Evolutionary conservation across 2,329 filamentous ascomycete species (phyloP), one percentile per base, ranked within the genome.

Genomic region (Davidsoniella virescens): DNA sequence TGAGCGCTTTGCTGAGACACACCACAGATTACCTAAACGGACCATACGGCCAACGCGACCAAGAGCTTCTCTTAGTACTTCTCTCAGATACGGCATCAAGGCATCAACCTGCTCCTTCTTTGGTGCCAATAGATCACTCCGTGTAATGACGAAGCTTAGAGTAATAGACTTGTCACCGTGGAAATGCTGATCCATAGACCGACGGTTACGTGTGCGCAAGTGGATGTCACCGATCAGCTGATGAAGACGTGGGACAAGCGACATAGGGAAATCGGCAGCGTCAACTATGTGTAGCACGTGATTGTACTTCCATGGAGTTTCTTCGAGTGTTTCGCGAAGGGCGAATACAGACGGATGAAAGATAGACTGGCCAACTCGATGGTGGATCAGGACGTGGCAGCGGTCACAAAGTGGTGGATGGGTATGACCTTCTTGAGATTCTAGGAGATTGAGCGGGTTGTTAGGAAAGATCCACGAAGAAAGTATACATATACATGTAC

Each of bases 241-340:
- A 54, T 83, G 76, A 8, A 98, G 75, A 42, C 80, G 77, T 1
- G 87, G 85, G 3, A 96, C 71, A 12, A 98, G 67, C 1, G 92
- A 95, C 76, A 98, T 84, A 17, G 92, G 92, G 56, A 98, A 96
- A 64, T 98, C 92, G 54, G 88, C 92, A 2, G 92, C 90, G 60
- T 98, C 92, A 18, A 98, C 69, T 23, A 98, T 73, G 64, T 98
- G 92, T 62, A 96, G 98, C 54, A 98, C 81, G 64, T 95, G 86
- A 59, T 98, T 96, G 61, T 84, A 77, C 61, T 84, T 84, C 65
- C 93, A 81, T 0, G 88, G 88, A 1, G 90, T 94, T 63, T 94
- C 86, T 49, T 81, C 74, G 48, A 98, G 83, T 14, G 87, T 94
- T 55, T 87, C 81, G 56, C 80, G 78, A 48, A 98, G 79, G 2